A percentile compares a stretch with the other conserved stretches of the same genome.
Conservation (phyloP, 2,329 filamentous ascomycete genomes). For the Elsinoe arachidis region DNA sequence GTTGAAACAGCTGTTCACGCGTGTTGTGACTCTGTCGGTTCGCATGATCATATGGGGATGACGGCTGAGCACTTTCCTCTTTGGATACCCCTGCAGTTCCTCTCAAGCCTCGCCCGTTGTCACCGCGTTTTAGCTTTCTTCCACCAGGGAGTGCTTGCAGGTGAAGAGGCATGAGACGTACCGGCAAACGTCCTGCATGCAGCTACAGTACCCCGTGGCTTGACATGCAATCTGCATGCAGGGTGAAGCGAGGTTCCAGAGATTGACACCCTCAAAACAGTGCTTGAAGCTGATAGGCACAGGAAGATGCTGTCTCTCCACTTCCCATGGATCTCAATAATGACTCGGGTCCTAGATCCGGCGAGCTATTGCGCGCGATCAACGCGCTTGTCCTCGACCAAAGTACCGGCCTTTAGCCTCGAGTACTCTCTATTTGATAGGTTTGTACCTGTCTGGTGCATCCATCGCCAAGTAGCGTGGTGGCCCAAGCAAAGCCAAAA, state of each 20-base stretch:
- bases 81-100: neutral
- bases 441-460: neutral
- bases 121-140: constrained; percentile 1
- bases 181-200: neutral
- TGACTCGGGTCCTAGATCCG: neutral
- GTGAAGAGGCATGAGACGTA: neutral
- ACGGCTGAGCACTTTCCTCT: neutral
- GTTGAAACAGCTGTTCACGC: too few species aligned
- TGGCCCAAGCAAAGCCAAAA: neutral
- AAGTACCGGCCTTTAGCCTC: neutral
- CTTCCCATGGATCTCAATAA: neutral
- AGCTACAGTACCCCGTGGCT: neutral
- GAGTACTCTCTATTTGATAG: neutral
- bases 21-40: too few species aligned
- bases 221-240: constrained; percentile 1
- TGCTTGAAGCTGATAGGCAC: too few species aligned
- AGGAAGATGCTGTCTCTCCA: neutral
- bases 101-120: neutral
- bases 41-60: too few species aligned
- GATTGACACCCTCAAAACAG: too few species aligned
- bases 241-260: neutral
- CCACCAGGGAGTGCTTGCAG: neutral
- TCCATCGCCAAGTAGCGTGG: neutral
- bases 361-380: neutral
- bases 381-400: neutral